Percentiles rank a stretch among this genome's conserved stretches.
These are phyloP conservation scores for Trichoderma koningii DNA, from an alignment of 2,329 filamentous ascomycete genomes.

Conservation along the genomic window DNA sequence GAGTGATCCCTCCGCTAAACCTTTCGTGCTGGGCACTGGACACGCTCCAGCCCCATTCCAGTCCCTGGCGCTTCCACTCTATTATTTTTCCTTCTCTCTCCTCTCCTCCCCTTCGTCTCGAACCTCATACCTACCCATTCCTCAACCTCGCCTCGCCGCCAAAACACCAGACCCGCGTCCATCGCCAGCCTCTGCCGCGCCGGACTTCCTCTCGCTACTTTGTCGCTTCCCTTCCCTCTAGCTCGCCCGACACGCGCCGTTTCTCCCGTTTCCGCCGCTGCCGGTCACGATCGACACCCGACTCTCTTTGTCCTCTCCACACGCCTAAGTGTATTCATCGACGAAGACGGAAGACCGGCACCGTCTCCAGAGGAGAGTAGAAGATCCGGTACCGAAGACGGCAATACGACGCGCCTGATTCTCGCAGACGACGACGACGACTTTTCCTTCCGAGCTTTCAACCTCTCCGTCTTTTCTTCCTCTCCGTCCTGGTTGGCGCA, in stretches of 20 bases:
- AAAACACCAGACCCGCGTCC: slow-evolving; percentile 22
- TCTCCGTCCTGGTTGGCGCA: not conserved
- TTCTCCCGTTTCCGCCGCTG: slow-evolving; percentile 1
- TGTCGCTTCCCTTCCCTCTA: not conserved
- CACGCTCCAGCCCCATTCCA: slow-evolving; percentile 8
- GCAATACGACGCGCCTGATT: not conserved
- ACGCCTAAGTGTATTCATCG: slow-evolving; percentile 6
- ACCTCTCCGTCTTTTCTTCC: not conserved
- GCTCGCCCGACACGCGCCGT: not conserved
- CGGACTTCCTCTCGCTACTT: slow-evolving; percentile 19
- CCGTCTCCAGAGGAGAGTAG: not conserved
- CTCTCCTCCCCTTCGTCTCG: not conserved
- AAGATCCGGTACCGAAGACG: not conserved
- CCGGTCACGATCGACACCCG: not conserved
- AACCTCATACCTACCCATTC: not conserved
- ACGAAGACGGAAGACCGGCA: not conserved
- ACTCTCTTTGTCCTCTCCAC: not conserved
- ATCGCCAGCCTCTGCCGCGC: slow-evolving; percentile 12
- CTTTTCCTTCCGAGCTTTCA: not conserved
- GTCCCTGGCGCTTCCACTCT: not conserved
- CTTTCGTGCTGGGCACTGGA: too few relatives aligned
- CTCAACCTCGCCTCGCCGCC: not conserved
- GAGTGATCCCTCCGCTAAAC: not conserved
- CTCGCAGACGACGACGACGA: not conserved
- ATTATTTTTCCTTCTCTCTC: not conserved